These are phyloP conservation scores for Toxicodendron radicans DNA, from an alignment of 345 rosid species.

Conservation along the genomic window DNA sequence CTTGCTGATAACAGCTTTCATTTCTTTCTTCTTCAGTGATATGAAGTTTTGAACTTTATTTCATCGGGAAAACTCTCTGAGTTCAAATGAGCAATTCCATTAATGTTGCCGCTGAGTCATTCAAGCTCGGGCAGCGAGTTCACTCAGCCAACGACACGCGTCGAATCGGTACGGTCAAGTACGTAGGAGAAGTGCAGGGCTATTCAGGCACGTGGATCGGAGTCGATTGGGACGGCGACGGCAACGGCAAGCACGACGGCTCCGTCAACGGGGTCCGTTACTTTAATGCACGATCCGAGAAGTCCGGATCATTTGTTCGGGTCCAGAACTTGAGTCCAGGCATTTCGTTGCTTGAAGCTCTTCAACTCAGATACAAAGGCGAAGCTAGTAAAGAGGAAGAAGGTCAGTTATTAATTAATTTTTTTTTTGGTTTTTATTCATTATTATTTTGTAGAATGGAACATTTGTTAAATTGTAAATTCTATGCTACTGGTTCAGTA, in stretches of 20 bases:
- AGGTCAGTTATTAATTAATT: slow-evolving; percentile 36
- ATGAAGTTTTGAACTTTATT: too few relatives aligned
- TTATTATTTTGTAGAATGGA: too few relatives aligned
- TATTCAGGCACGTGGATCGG: slow-evolving; percentile 76
- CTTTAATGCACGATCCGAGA: slow-evolving; percentile 55
- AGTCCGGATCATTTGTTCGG: slow-evolving; percentile 76
- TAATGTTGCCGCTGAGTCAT: slow-evolving; percentile 7
- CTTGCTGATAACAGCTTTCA: too few relatives aligned
- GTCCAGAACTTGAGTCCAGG: slow-evolving; percentile 62
- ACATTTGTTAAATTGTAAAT: too few relatives aligned
- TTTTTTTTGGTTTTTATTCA: not conserved
- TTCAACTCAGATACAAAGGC: slow-evolving; percentile 61
- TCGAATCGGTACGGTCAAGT: slow-evolving; percentile 73
- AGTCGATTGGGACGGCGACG: slow-evolving; percentile 76
- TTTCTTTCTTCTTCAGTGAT: too few relatives aligned
- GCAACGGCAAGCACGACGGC: slow-evolving; percentile 81
- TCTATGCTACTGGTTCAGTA: too few relatives aligned
- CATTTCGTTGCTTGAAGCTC: slow-evolving; percentile 66
- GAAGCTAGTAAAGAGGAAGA: slow-evolving; percentile 71
- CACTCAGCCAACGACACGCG: slow-evolving; percentile 60
- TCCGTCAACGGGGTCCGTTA: slow-evolving; percentile 69
- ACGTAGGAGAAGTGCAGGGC: slow-evolving; percentile 63
- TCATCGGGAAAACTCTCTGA: not conserved
- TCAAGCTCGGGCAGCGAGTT: slow-evolving; percentile 67
- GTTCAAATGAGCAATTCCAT: not conserved